These are phyloP conservation scores for Pichia sp. DNA, from an alignment of 1,139 yeast species.

Conservation along the genomic window DNA sequence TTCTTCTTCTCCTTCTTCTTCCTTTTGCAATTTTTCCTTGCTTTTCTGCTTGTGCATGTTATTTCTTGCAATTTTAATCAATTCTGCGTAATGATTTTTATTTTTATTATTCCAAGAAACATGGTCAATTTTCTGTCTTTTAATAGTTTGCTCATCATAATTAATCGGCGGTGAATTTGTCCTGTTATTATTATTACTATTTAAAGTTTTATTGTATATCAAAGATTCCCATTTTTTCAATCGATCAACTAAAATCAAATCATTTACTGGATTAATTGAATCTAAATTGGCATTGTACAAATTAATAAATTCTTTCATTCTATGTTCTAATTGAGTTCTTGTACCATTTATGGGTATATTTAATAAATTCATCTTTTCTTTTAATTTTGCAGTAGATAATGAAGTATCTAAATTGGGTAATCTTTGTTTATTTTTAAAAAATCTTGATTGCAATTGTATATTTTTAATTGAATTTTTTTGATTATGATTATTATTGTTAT, in stretches of 20 bases:
- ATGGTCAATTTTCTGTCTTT: slow-evolving; percentile 29
- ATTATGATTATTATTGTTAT: background rate
- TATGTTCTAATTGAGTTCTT: slow-evolving; percentile 53
- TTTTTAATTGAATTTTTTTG: slow-evolving; percentile 3
- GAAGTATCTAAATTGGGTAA: slow-evolving; percentile 50
- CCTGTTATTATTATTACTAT: background rate
- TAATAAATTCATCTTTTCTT: slow-evolving; percentile 49
- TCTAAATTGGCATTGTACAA: slow-evolving; percentile 82
- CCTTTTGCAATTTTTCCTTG: background rate
- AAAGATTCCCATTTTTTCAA: slow-evolving; percentile 66
- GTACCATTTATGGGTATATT: slow-evolving; percentile 61
- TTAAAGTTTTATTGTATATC: slow-evolving; percentile 7
- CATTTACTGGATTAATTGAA: slow-evolving; percentile 59
- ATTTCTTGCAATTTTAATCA: slow-evolving; percentile 46
- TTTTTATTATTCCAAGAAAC: slow-evolving; percentile 48
- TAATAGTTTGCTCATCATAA: slow-evolving; percentile 5
- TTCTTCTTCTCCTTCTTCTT: background rate
- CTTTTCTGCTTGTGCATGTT: slow-evolving; percentile 25
- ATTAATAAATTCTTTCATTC: slow-evolving; percentile 75
- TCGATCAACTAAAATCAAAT: slow-evolving; percentile 46
- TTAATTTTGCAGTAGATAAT: slow-evolving; percentile 54
- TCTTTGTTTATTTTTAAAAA: slow-evolving; percentile 16
- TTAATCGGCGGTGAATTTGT: slow-evolving; percentile 4
- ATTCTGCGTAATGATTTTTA: slow-evolving; percentile 43
- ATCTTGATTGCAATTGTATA: slow-evolving; percentile 22